Percentiles rank a stretch among this genome's conserved stretches.
Conservation (phyloP, 176 grass and related monocot genomes). For the Avena sativa region DNA sequence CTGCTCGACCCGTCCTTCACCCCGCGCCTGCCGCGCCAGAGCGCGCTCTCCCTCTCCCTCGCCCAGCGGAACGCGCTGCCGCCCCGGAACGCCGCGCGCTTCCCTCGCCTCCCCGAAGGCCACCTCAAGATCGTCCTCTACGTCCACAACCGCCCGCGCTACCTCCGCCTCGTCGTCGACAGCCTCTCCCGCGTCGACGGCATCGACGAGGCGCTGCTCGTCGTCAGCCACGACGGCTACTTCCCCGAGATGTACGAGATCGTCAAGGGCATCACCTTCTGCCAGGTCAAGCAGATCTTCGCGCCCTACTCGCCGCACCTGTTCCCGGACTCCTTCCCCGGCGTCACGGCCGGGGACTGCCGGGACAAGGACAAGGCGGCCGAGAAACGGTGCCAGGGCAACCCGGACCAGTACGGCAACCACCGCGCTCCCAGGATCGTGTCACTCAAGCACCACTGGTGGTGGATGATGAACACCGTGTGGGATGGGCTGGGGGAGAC, state of each 20-base stretch:
- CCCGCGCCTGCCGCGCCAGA: slow-evolving; percentile 71
- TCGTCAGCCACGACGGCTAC: slow-evolving; percentile 94
- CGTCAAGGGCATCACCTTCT: slow-evolving; percentile 71
- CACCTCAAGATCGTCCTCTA: slow-evolving; percentile 86
- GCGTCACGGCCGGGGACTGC: slow-evolving; percentile 74
- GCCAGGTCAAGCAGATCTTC: slow-evolving; percentile 98
- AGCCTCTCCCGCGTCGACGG: slow-evolving; percentile 80
- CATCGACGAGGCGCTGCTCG: slow-evolving; percentile 81
- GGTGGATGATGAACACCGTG: slow-evolving; percentile 99
- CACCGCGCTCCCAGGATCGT: slow-evolving; percentile 86
- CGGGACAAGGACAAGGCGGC: slow-evolving; percentile 64
- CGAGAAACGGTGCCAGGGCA: slow-evolving; percentile 69
- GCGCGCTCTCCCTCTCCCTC: slow-evolving; percentile 74
- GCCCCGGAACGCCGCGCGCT: slow-evolving; percentile 66
- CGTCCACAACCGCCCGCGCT: slow-evolving; percentile 89
- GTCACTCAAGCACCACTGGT: slow-evolving; percentile 97
- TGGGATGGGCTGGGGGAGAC: slow-evolving; percentile 95
- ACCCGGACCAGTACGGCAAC: slow-evolving; percentile 87
- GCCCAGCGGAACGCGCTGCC: slow-evolving; percentile 70
- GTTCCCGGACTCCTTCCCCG: slow-evolving; percentile 74
- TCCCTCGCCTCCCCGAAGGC: slow-evolving; percentile 57
- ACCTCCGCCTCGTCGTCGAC: slow-evolving; percentile 74
- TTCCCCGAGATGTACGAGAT: slow-evolving; percentile 93
- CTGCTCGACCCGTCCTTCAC: slow-evolving; percentile 64
- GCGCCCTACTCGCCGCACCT: slow-evolving; percentile 91